Conservation (phyloP, 805 yeast species). For the Wickerhamiella lipophila region DNA sequence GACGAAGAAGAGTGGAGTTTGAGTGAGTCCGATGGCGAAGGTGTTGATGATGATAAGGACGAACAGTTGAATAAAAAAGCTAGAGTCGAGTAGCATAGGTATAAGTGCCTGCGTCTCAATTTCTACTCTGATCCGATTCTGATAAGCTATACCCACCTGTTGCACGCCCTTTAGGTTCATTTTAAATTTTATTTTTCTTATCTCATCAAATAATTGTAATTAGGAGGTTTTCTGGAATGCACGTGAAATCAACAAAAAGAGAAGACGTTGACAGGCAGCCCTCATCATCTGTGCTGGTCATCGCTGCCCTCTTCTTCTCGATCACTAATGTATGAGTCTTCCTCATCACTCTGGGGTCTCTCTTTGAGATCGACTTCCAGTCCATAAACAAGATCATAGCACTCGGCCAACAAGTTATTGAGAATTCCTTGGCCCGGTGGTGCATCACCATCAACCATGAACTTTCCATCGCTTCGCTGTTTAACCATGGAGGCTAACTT, state of each 20-base stretch:
- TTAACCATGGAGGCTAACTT: slow-evolving; percentile 84
- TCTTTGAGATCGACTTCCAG: slow-evolving; percentile 39
- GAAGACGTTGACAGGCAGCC: too few species aligned
- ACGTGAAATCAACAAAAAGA: background rate
- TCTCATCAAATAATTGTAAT: background rate
- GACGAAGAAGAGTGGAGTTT: slow-evolving; percentile 13
- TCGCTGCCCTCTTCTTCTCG: background rate
- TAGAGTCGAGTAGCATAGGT: background rate
- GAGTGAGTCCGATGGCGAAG: slow-evolving; percentile 16
- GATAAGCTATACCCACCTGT: too few species aligned
- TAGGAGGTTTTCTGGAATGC: background rate
- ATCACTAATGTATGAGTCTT: background rate
- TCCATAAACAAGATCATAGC: slow-evolving; percentile 88
- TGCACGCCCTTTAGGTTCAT: too few species aligned
- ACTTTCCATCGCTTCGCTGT: slow-evolving; percentile 79
- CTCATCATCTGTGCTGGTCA: background rate
- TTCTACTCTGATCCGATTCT: too few species aligned
- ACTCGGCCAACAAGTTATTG: slow-evolving; percentile 79
- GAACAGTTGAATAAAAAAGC: background rate
- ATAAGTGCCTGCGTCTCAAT: too few species aligned
- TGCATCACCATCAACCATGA: slow-evolving; percentile 70
- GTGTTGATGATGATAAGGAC: slow-evolving; percentile 4
- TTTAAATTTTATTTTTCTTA: background rate
- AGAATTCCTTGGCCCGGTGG: slow-evolving; percentile 99
- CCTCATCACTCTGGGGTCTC: slow-evolving; percentile 12